Percentiles rank a stretch among this genome's conserved stretches.
Evolutionary conservation across 345 rosid species (phyloP).

Genomic region (Alliaria petiolata): DNA sequence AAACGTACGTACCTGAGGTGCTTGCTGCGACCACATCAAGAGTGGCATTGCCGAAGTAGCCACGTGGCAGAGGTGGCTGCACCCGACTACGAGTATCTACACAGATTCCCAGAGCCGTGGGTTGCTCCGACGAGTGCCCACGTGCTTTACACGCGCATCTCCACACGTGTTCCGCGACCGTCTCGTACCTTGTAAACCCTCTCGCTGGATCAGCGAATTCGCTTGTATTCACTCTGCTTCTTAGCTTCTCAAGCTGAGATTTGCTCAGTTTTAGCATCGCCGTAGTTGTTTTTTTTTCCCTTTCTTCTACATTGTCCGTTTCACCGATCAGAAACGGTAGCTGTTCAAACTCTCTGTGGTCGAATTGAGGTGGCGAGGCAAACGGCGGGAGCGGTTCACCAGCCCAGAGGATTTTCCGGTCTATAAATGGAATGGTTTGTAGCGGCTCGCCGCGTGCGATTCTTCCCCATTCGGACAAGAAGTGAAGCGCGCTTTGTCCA

Average conservation of each 20-base stretch:
- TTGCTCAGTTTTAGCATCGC: conserved; percentile 44
- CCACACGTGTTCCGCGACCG: conserved; percentile 35
- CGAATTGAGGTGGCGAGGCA: neutral
- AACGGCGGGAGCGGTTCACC: conserved; percentile 36
- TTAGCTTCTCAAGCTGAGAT: conserved; percentile 44
- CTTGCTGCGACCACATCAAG: conserved; percentile 42
- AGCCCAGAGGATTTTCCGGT: conserved; percentile 39
- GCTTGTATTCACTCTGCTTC: conserved; percentile 35
- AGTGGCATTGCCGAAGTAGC: conserved; percentile 42
- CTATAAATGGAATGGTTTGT: conserved; percentile 32
- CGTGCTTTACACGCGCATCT: conserved; percentile 34
- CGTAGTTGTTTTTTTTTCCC: conserved; percentile 41
- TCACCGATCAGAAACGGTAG: conserved; percentile 49
- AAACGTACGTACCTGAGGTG: conserved; percentile 31
- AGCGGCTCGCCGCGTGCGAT: conserved; percentile 39
- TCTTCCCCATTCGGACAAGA: conserved; percentile 54
- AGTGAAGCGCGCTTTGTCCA: conserved; percentile 55
- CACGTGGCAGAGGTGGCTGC: conserved; percentile 37
- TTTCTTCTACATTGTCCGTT: conserved; percentile 33
- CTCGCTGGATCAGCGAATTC: neutral
- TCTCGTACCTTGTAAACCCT: conserved; percentile 40
- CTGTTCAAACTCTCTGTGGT: conserved; percentile 40
- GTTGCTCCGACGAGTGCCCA: conserved; percentile 36
- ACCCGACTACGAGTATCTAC: conserved; percentile 43
- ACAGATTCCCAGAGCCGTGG: conserved; percentile 44